A percentile compares a stretch with the other conserved stretches of the same genome.
Conservation (phyloP, 2,329 filamentous ascomycete species). For the Eutypella sp. region DNA sequence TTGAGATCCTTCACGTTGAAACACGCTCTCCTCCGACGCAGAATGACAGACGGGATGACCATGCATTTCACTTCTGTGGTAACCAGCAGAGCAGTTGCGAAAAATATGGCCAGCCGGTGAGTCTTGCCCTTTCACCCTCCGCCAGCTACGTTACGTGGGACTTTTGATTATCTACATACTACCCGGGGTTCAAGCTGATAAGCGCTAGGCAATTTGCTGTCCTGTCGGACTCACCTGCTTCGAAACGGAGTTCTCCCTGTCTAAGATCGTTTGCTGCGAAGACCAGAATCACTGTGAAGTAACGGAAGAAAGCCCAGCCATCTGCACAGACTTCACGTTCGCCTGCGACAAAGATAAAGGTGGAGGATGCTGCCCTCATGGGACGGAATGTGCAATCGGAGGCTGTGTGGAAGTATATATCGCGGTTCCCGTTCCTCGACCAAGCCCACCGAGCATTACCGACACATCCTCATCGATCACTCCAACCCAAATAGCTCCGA, state of each 20-base stretch:
- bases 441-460: constrained; percentile 2
- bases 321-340: constrained; percentile 5
- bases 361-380: constrained; percentile 16
- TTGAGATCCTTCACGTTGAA: not conserved
- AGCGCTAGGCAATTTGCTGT: constrained; percentile 16
- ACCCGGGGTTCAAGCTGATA: not conserved
- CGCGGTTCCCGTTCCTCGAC: constrained; percentile 8
- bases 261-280: constrained; percentile 18
- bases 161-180: not conserved
- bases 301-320: constrained; percentile 4
- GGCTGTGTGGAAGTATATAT: constrained; percentile 15
- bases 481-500: not conserved
- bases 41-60: not conserved
- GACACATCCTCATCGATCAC: not conserved
- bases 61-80: constrained; percentile 1
- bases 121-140: not conserved
- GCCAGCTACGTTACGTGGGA: not conserved
- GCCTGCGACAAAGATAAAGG: constrained; percentile 11
- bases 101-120: constrained; percentile 10
- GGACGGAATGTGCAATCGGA: constrained; percentile 8
- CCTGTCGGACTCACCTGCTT: constrained; percentile 13
- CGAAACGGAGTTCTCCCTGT: constrained; percentile 12
- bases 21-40: not conserved
- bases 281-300: constrained; percentile 2
- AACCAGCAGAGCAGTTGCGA: constrained; percentile 11